Evolutionary conservation across 2,329 filamentous ascomycete genomes (phyloP).

Genomic region (Geosmithia putterillii): DNA sequence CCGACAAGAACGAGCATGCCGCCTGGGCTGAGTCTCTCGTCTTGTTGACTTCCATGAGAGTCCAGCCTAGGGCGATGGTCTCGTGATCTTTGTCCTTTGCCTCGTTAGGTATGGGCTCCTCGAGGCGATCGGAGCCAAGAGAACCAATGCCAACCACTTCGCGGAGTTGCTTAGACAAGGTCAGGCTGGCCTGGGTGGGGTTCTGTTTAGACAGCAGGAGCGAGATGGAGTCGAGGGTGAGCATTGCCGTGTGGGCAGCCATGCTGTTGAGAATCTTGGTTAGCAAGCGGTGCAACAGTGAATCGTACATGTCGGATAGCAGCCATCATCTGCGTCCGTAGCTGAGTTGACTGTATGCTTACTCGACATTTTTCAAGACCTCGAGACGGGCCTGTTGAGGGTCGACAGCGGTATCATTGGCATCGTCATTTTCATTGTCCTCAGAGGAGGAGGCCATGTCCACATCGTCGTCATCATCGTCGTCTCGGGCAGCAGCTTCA

Average conservation of each 20-base stretch:
- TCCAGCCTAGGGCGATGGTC: slow-evolving; percentile 55
- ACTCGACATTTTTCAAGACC: slow-evolving; percentile 47
- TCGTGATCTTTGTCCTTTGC: slow-evolving; percentile 43
- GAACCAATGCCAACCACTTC: slow-evolving; percentile 63
- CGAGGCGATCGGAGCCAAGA: slow-evolving; percentile 54
- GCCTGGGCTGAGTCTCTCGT: slow-evolving; percentile 62
- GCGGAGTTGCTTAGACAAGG: slow-evolving; percentile 60
- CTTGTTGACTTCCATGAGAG: slow-evolving; percentile 62
- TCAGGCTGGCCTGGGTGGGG: slow-evolving; percentile 56
- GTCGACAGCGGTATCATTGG: slow-evolving; percentile 24
- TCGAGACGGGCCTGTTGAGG: slow-evolving; percentile 40
- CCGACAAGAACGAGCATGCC: slow-evolving; percentile 59
- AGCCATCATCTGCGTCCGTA: neutral
- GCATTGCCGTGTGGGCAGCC: slow-evolving; percentile 44
- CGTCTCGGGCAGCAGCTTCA: slow-evolving; percentile 25
- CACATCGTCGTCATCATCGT: slow-evolving; percentile 29
- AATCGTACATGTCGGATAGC: too few relatives aligned
- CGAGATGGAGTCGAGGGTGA: slow-evolving; percentile 72
- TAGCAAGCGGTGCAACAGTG: neutral
- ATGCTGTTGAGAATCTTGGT: slow-evolving; percentile 10
- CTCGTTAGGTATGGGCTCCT: slow-evolving; percentile 45
- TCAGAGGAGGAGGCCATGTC: slow-evolving; percentile 18
- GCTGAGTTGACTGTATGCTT: slow-evolving; percentile 13
- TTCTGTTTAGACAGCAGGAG: slow-evolving; percentile 71
- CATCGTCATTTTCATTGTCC: slow-evolving; percentile 17